Percentiles rank a stretch among this genome's conserved stretches.
These are phyloP conservation scores for Penicillium sp. DNA, from an alignment of 2,329 filamentous ascomycete genomes.

Conservation along the genomic window DNA sequence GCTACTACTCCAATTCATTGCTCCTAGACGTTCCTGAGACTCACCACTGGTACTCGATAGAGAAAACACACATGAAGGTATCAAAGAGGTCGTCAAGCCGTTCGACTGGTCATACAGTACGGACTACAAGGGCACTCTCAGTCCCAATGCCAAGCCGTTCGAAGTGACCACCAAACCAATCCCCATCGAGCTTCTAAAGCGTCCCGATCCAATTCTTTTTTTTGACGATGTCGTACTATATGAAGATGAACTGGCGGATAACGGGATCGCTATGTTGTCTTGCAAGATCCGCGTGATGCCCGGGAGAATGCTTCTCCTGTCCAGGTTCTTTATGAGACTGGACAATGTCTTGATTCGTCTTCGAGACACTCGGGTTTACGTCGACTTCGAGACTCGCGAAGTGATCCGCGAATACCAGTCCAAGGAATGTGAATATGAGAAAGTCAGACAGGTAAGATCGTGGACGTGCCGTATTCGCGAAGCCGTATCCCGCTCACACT, in stretches of 20 bases:
- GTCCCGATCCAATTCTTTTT: slow-evolving; percentile 91
- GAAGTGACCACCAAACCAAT: slow-evolving; percentile 58
- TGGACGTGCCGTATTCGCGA: neutral
- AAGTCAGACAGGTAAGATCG: slow-evolving; percentile 64
- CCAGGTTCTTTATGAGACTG: slow-evolving; percentile 85
- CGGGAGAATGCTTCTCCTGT: slow-evolving; percentile 77
- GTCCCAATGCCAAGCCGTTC: slow-evolving; percentile 40
- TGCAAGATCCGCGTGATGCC: slow-evolving; percentile 95
- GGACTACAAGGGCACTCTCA: slow-evolving; percentile 72
- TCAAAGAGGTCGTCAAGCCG: slow-evolving; percentile 90
- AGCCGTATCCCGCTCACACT: neutral
- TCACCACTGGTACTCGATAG: slow-evolving; percentile 48
- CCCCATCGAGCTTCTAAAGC: slow-evolving; percentile 79
- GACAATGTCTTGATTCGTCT: slow-evolving; percentile 87
- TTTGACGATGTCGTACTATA: slow-evolving; percentile 96
- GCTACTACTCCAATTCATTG: slow-evolving; percentile 17
- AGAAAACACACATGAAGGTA: slow-evolving; percentile 75
- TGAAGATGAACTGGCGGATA: slow-evolving; percentile 96
- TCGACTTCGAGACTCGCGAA: slow-evolving; percentile 77
- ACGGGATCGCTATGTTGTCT: slow-evolving; percentile 85
- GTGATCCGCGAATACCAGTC: slow-evolving; percentile 87
- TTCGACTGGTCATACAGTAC: slow-evolving; percentile 99
- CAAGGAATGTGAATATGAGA: slow-evolving; percentile 78
- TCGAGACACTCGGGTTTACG: slow-evolving; percentile 84
- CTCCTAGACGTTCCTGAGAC: slow-evolving; percentile 22